Evolutionary conservation across 169 alveolate species (phyloP), one percentile per base, ranked within the genome.

Genomic region (Eimeria brunetti): DNA sequence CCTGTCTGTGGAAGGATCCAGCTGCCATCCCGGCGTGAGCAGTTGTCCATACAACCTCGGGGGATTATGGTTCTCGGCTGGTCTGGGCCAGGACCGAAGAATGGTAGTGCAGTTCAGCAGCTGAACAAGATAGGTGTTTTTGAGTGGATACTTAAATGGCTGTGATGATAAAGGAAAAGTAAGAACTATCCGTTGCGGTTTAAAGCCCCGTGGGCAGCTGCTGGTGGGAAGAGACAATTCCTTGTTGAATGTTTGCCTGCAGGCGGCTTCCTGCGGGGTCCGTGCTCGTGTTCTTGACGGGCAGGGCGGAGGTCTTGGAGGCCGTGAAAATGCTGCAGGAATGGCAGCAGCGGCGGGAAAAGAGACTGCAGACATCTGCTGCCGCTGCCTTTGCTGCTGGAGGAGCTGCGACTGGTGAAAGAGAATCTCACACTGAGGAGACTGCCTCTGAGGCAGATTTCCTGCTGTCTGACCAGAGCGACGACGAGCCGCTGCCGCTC

Each of bases 251-350:
- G 49, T n/a, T 36, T 58, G 93, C 60, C 18, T 71, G 99, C 97
- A 97, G 96, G 78, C 97, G 97, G 80, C 97, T 99, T 75, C 99
- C 99, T 20, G 98, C 98, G 67, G 99, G 99, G n/a, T 99, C 99
- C 86, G 98, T 99, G 58, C 97, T 99, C 81, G 99, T 99, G 36
- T 99, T 99, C 97, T 96, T 99, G 71, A 98, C 99, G 33, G 99
- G 99, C 9, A 98, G 99, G 95, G 98, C 98, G 80, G 99, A 99
- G 96, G 99, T 99, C 94, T 95, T 97, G 90, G 97, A 96, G 46
- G 97, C 99, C 58, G 98, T 98, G 75, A 96, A 93, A 83, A 69
- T 97, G 95, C 96, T 99, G 62, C 96, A 97, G 30, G 96, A 97
- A 49, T 95, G 96, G 97, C 97, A 94, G 75, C 51, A 22, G 96